Evolutionary conservation across 768 basidiomycete species (phyloP).

Genomic region (Grammothele lineata): DNA sequence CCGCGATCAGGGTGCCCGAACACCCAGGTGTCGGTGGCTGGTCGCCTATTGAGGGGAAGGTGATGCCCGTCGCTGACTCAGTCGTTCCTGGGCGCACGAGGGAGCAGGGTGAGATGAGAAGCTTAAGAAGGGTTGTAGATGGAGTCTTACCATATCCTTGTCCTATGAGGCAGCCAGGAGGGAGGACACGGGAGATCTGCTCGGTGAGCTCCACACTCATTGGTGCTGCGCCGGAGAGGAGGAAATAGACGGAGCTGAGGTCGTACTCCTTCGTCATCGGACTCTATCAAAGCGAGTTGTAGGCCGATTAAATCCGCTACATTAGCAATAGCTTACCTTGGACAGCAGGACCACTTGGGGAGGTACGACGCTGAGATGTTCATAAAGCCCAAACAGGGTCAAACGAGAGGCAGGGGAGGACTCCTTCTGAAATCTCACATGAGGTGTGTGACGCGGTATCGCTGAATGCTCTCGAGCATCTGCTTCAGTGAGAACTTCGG

Average conservation of each 20-base stretch:
- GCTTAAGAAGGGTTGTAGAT: background rate
- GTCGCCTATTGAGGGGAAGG: conserved; percentile 43
- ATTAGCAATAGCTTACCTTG: conserved; percentile 23
- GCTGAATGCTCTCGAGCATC: conserved; percentile 30
- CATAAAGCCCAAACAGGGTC: background rate
- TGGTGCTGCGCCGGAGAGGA: conserved; percentile 31
- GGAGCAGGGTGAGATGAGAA: no score
- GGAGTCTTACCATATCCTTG: conserved; percentile 48
- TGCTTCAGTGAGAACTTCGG: conserved; percentile 27
- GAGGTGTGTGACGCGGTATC: conserved; percentile 29
- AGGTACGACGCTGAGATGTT: conserved; percentile 23
- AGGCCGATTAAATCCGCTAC: background rate
- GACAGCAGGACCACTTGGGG: conserved; percentile 29
- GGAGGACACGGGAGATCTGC: conserved; percentile 46
- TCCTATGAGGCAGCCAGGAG: conserved; percentile 40
- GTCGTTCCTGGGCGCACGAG: conserved; percentile 65
- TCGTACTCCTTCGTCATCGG: conserved; percentile 29
- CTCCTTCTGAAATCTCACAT: conserved; percentile 6
- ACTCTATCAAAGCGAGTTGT: conserved; percentile 14
- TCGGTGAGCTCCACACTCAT: conserved; percentile 31
- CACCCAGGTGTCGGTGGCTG: conserved; percentile 53
- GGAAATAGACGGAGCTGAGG: conserved; percentile 24
- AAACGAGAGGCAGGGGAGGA: background rate
- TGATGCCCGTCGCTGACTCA: conserved; percentile 51
- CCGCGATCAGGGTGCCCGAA: conserved; percentile 46